Base-by-base conservation (phyloP, 2,329 filamentous ascomycete species). In the Cercospora sp. region DNA sequence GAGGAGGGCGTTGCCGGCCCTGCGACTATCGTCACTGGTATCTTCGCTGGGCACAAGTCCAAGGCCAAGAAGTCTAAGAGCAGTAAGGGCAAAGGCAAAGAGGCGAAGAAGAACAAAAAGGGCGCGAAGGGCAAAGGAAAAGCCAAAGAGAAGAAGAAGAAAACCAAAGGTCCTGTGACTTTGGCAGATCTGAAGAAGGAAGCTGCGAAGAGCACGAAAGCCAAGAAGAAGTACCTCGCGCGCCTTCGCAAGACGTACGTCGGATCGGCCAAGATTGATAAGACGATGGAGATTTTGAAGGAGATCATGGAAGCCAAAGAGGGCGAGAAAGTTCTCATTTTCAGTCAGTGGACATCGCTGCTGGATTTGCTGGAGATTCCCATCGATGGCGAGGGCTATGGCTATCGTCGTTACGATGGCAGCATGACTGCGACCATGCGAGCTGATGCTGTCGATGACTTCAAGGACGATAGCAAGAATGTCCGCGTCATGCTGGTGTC, bases 271-370 rank as follows among this genome's bases (percentile, higher is more conserved):
- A 95, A 94, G 79, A 88, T 92, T 31, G 86, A 88, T 23, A 89
- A 90, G 76, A 87, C 88, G 6, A 80, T 91, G 65, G 87, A 91
- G 64, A 83, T 94, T 6, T 80, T 94, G 12, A 76, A 81, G 10
- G 77, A 81, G 13, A 84, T 88, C 66, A 79, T 82, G 64, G 65
- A 73, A 3, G 74, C 74, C n/a, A 79, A 83, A 33, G 75, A 86
- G 2, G 85, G 84, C 1, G 90, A 93, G 77, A 94, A 94, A 79
- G 92, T 90, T 0, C 90, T 95, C 64, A 86, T 95, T 70, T 95
- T 95, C 81, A 91, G 89, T 66, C 91, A 93, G 74, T 95, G 91
- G 81, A 94, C 92, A 0, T 89, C 90, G 0, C 83, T 94, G 18
- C 86, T 95, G 2, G 91, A 94, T 78, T 84, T 94, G 5, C 82